Evolutionary conservation across 2,329 filamentous ascomycete genomes (phyloP).

Genomic region (Drechslera avenae): DNA sequence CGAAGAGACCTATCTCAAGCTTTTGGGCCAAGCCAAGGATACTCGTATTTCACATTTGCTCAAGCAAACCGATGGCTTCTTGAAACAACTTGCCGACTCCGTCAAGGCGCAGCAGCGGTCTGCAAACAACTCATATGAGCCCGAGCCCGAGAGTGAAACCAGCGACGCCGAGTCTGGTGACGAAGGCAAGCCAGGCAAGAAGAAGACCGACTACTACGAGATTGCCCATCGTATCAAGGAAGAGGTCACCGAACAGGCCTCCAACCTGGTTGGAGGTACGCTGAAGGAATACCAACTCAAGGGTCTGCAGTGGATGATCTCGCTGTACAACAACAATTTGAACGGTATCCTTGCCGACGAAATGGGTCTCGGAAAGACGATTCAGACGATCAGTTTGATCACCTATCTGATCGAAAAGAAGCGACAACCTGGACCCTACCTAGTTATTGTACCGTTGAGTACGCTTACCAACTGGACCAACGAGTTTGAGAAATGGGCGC

Average conservation of each 20-base stretch:
- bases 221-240: conserved; percentile 96
- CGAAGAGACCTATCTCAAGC: conserved; percentile 96
- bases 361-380: conserved; percentile 99
- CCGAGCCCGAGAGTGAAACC: conserved; percentile 57
- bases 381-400: conserved; percentile 97
- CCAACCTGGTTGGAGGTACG: conserved; percentile 85
- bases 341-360: conserved; percentile 98
- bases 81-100: conserved; percentile 91
- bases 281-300: conserved; percentile 98
- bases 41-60: conserved; percentile 98
- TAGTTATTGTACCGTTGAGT: conserved; percentile 96
- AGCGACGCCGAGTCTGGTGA: conserved; percentile 66
- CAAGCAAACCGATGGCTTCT: conserved; percentile 95
- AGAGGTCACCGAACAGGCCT: conserved; percentile 81
- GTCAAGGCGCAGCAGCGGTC: conserved; percentile 93
- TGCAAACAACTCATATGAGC: conserved; percentile 77
- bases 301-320: conserved; percentile 99
- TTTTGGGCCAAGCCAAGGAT: conserved; percentile 98
- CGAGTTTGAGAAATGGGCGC: conserved; percentile 99
- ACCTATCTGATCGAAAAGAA: conserved; percentile 98
- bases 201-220: conserved; percentile 97
- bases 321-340: conserved; percentile 98
- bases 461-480: conserved; percentile 98
- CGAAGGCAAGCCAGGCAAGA: conserved; percentile 67
- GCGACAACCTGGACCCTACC: conserved; percentile 85